Evolutionary conservation across 2,329 filamentous ascomycete species (phyloP), one percentile per base, ranked within the genome.

Genomic region (Alternaria sp.): DNA sequence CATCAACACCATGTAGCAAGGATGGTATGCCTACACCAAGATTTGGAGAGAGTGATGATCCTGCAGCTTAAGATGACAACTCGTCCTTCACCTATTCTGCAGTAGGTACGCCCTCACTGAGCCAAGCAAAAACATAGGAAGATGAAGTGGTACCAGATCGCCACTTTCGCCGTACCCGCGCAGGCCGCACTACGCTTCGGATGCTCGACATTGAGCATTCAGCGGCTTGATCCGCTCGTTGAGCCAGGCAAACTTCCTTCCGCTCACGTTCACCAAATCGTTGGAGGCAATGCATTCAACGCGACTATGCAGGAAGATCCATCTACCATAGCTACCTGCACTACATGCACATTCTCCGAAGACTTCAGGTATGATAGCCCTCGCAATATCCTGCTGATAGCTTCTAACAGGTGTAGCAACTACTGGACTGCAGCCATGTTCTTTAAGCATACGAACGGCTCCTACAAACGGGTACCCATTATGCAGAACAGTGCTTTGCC

Each of bases 371-470:
- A 47, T 1, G 22, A n/a, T 2, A 49, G 12, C 3, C 1, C n/a
- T 30, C 16, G 1, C 16, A 18, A 5, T 30, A 3, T 30, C 9
- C 3, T 20, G 34, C 5, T 11, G 14, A 48, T 8, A 20, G 7
- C 14, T 3, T 22, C 32, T 42, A 20, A 46, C 12, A 43, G 16
- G n/a, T 5, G 20, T 34, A 55, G 55, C 36, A 76, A 72, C 52
- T 75, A 75, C 58, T 74, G 72, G 73, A 74, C 72, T 3, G 73
- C 74, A 1, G 64, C 65, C 8, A 69, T 76, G 62, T 77, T 70
- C 61, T 75, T 74, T 59, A 64, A 55, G 46, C 65, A 71, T 34
- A 55, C 66, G 9, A 74, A 73, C 22, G 73, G 73, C 14, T 69
- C 69, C 1, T 75, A 72, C 56, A 70, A 75, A 39, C 59, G 65